phyloP scores from a whole-genome alignment of 129 eudicot species.

The Arctium lappa region DNA sequence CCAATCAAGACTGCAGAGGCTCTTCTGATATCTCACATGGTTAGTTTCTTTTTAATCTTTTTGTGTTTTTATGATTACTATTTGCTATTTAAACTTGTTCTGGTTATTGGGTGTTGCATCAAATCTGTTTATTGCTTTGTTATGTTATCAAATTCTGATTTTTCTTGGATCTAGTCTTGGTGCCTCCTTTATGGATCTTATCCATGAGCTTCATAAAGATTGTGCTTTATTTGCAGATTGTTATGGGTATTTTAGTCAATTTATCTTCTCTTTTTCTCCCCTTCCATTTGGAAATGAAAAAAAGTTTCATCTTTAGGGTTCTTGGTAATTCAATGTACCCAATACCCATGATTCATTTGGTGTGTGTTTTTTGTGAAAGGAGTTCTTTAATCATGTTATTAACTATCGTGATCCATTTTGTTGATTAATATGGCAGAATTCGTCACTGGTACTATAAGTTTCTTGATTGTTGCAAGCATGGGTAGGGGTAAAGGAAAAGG shows the following conservation, averaged over 20 bases:
- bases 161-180: conserved; percentile 30
- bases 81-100: conserved; percentile 12
- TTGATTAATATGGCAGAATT: conserved; percentile 36
- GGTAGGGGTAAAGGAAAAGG: conserved; percentile 80
- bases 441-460: conserved; percentile 20
- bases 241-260: conserved; percentile 7
- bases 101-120: conserved; percentile 16
- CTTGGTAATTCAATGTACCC: conserved; percentile 6
- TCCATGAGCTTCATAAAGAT: neutral
- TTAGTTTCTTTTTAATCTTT: conserved; percentile 26
- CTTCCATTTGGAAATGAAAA: neutral
- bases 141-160: conserved; percentile 15
- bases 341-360: conserved; percentile 6
- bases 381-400: too few relatives aligned
- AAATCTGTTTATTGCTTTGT: conserved; percentile 2
- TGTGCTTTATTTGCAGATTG: neutral
- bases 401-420: neutral
- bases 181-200: conserved; percentile 9
- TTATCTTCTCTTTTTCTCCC: neutral
- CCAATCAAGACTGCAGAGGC: neutral
- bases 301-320: conserved; percentile 19
- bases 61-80: conserved; percentile 10
- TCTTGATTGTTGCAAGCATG: conserved; percentile 47
- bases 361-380: too few relatives aligned
- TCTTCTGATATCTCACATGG: conserved; percentile 38